A percentile compares a stretch with the other conserved stretches of the same genome.
Evolutionary conservation across 2,329 filamentous ascomycete species (phyloP).

Genomic region (Penicillium sp.): DNA sequence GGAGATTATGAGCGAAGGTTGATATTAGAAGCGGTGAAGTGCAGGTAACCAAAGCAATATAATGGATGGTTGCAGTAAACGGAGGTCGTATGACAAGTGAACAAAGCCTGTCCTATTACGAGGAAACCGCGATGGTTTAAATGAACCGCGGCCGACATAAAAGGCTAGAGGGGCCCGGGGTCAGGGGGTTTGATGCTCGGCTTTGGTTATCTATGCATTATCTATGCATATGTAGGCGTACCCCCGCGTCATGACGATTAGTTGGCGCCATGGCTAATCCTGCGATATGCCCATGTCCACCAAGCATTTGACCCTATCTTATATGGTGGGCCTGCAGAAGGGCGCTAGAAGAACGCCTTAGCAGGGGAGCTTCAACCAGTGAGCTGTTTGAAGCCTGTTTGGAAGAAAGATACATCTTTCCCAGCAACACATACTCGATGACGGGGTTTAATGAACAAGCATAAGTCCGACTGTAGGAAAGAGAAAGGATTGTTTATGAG

Average conservation of each 20-base stretch:
- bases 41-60: background rate
- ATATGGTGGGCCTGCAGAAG: slow-evolving; percentile 6
- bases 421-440: slow-evolving; percentile 10
- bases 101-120: background rate
- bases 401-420: background rate
- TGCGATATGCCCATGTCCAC: background rate
- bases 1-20: background rate
- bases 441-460: background rate
- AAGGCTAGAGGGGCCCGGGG: background rate
- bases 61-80: background rate
- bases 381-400: background rate
- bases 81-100: background rate
- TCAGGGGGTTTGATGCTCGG: background rate
- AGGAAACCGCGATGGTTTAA: slow-evolving; percentile 8
- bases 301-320: background rate
- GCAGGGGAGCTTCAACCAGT: slow-evolving; percentile 1
- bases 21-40: background rate
- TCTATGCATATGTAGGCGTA: slow-evolving; percentile 16
- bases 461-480: background rate
- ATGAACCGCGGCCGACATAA: background rate
- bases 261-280: slow-evolving; percentile 3
- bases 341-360: slow-evolving; percentile 7
- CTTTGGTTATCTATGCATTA: slow-evolving; percentile 11
- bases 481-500: background rate
- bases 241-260: slow-evolving; percentile 13